A percentile compares a stretch with the other conserved stretches of the same genome.
Evolutionary conservation across 139 green algal species (phyloP).

Genomic region (Micromonas pusilla): DNA sequence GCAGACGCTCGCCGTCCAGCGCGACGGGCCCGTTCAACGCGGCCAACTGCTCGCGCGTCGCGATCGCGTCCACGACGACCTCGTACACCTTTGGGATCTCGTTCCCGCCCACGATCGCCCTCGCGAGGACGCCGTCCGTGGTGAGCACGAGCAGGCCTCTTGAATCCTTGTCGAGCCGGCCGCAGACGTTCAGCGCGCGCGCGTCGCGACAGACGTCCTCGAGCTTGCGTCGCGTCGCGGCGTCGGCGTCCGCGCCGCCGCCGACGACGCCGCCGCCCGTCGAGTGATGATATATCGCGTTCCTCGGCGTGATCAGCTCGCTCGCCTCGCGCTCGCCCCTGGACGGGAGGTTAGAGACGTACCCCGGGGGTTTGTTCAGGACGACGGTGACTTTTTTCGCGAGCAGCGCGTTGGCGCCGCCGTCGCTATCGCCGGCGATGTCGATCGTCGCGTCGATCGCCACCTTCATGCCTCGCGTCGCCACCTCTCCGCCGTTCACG

Average conservation of each 20-base stretch:
- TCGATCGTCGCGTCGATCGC: not conserved
- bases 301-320: constrained; percentile 7
- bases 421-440: not conserved
- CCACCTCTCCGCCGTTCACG: not conserved
- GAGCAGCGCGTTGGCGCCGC: not conserved
- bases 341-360: too few species aligned
- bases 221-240: not conserved
- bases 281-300: too few species aligned
- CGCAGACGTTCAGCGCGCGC: not conserved
- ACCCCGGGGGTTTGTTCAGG: not conserved
- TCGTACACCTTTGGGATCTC: not conserved
- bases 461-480: not conserved
- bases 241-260: not conserved
- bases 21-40: not conserved
- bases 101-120: not conserved
- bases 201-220: not conserved
- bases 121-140: not conserved
- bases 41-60: not conserved
- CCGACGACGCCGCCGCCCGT: not conserved
- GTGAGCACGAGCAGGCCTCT: constrained; percentile 9
- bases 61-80: not conserved
- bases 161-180: constrained; percentile 8
- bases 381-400: not conserved
- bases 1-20: not conserved
- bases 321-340: not conserved